Conservation (phyloP, 2,329 filamentous ascomycete species). For the Penicillium concentricum region DNA sequence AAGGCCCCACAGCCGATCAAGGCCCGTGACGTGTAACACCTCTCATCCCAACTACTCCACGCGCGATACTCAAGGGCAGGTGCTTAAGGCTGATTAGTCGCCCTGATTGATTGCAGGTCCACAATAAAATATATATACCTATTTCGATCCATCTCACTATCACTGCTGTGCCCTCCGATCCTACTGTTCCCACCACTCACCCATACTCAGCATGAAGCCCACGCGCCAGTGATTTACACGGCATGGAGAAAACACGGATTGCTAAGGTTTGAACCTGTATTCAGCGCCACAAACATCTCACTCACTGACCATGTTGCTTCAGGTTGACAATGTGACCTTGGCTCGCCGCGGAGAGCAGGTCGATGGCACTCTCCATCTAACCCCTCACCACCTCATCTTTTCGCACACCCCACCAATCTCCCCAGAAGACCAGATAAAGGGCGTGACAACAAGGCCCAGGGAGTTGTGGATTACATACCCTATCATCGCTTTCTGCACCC, state of each 20-base stretch:
- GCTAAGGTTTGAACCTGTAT: slow-evolving; percentile 37
- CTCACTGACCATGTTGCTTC: slow-evolving; percentile 3
- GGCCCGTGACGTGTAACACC: slow-evolving; percentile 13
- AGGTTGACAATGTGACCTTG: slow-evolving; percentile 59
- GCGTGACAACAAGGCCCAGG: slow-evolving; percentile 50
- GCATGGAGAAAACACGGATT: slow-evolving; percentile 48
- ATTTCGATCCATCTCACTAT: neutral
- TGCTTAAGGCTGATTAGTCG: neutral
- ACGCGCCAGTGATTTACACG: slow-evolving; percentile 33
- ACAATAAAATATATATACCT: neutral
- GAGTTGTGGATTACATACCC: slow-evolving; percentile 95
- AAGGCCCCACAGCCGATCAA: slow-evolving; percentile 6
- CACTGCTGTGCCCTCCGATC: neutral
- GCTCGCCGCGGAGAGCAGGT: slow-evolving; percentile 57
- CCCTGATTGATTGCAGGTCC: neutral
- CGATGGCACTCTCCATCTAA: slow-evolving; percentile 61
- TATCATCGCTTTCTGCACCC: slow-evolving; percentile 77
- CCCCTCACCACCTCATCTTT: slow-evolving; percentile 65
- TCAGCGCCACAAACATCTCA: neutral
- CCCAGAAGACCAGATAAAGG: slow-evolving; percentile 41
- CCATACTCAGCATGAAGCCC: slow-evolving; percentile 31
- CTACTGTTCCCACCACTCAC: neutral
- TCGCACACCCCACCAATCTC: slow-evolving; percentile 52
- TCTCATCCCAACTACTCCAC: slow-evolving; percentile 3
- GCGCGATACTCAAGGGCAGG: neutral